A percentile compares a stretch with the other conserved stretches of the same genome.
phyloP scores from a whole-genome alignment of 257 asterid species.

The Handroanthus guayacan region DNA sequence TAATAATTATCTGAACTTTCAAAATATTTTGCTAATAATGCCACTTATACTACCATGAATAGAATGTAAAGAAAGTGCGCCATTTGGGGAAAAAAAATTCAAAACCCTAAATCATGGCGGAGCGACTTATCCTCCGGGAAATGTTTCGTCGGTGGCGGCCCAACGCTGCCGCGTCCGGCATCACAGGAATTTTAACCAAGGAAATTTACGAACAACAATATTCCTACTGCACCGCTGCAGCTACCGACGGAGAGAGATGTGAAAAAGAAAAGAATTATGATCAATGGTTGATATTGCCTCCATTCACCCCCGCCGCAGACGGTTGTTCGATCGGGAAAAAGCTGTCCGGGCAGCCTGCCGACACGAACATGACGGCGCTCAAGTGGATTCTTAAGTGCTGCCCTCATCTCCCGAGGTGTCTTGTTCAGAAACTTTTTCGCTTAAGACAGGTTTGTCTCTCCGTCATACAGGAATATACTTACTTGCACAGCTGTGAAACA shows the following conservation, averaged over 20 bases:
- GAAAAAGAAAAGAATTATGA: conserved; percentile 34
- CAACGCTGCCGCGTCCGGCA: conserved; percentile 33
- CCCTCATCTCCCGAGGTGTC: conserved; percentile 83
- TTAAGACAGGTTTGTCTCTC: conserved; percentile 67
- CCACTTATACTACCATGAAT: no score
- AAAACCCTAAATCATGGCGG: conserved; percentile 52
- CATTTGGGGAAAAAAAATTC: neutral
- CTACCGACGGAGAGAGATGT: conserved; percentile 34
- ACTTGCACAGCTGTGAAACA: neutral
- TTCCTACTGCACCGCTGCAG: conserved; percentile 42
- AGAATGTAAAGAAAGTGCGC: no score
- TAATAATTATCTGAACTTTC: no score
- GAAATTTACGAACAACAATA: conserved; percentile 21
- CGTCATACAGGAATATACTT: neutral
- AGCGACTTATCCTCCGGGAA: conserved; percentile 52
- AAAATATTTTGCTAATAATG: no score
- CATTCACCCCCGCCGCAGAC: conserved; percentile 58
- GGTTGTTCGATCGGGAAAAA: conserved; percentile 62
- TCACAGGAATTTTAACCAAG: neutral
- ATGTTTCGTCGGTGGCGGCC: conserved; percentile 48
- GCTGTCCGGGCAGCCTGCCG: conserved; percentile 41
- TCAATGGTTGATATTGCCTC: conserved; percentile 73
- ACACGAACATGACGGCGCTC: conserved; percentile 59
- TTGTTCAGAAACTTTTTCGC: conserved; percentile 94
- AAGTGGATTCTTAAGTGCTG: conserved; percentile 85